phyloP scores from a whole-genome alignment of 345 rosid genomes.

The Gossypium thurberi region DNA sequence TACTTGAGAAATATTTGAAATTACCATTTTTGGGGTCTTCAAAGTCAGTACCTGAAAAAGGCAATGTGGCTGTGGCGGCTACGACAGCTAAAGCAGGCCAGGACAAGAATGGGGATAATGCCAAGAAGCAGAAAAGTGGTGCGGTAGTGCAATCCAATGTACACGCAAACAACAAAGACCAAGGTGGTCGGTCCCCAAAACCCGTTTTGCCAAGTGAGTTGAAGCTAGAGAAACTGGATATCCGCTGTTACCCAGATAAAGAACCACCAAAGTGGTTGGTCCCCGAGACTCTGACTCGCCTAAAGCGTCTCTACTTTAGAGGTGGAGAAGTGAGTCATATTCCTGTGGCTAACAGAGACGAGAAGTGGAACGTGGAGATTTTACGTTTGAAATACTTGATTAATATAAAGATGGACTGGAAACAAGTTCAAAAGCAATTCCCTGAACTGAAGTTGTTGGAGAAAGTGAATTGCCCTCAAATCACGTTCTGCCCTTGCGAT shows the following conservation, averaged over 20 bases:
- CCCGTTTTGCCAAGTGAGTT: too few species aligned
- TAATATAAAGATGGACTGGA: constrained; percentile 30
- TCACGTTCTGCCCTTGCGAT: constrained; percentile 35
- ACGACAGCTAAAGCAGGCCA: background rate
- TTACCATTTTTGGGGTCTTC: too few species aligned
- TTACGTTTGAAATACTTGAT: constrained; percentile 40
- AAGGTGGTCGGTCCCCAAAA: too few species aligned
- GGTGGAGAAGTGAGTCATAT: constrained; percentile 25
- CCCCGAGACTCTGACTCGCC: background rate
- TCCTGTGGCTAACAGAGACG: background rate
- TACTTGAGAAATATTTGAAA: background rate
- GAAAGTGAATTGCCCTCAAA: constrained; percentile 29
- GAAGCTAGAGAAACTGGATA: constrained; percentile 16
- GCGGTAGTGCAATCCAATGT: background rate
- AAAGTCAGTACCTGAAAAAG: too few species aligned
- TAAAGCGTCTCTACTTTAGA: constrained; percentile 30
- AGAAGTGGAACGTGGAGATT: constrained; percentile 11
- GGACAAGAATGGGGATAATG: background rate
- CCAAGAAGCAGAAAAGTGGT: background rate
- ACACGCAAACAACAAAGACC: background rate
- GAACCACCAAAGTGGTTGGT: constrained; percentile 18
- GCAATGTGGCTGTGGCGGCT: too few species aligned
- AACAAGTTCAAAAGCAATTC: constrained; percentile 19
- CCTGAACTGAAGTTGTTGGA: constrained; percentile 28
- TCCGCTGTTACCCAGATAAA: constrained; percentile 24